A percentile compares a stretch with the other conserved stretches of the same genome.
Conservation (phyloP, 1,139 yeast species). For the Kodamaea fungicola region DNA sequence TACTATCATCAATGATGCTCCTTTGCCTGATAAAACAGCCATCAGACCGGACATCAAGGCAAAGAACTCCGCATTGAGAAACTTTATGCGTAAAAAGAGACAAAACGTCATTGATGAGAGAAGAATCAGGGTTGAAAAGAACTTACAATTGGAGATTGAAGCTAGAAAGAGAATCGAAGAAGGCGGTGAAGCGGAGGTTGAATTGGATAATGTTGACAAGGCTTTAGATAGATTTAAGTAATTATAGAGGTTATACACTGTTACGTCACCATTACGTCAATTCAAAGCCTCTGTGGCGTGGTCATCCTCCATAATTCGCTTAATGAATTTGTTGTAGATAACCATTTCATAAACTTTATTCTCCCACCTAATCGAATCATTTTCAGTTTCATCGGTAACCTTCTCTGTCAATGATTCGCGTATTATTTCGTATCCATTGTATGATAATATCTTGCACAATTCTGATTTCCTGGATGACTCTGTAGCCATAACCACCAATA, state of each 20-base stretch:
- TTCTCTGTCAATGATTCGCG: not conserved
- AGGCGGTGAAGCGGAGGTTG: slow-evolving; percentile 48
- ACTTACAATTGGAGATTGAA: slow-evolving; percentile 70
- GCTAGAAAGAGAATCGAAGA: slow-evolving; percentile 56
- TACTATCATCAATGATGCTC: slow-evolving; percentile 25
- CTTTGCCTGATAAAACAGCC: slow-evolving; percentile 34
- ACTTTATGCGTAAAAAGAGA: slow-evolving; percentile 78
- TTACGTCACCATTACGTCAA: not conserved
- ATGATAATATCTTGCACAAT: slow-evolving; percentile 2
- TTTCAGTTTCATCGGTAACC: not conserved
- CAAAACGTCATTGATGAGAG: slow-evolving; percentile 88
- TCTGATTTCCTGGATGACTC: slow-evolving; percentile 19
- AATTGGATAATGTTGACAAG: slow-evolving; percentile 49
- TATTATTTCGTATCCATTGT: slow-evolving; percentile 3
- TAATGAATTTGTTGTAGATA: slow-evolving; percentile 1
- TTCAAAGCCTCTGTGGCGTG: not conserved
- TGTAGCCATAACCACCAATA: slow-evolving; percentile 19
- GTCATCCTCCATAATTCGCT: not conserved
- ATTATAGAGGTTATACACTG: not conserved
- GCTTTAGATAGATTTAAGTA: slow-evolving; percentile 58
- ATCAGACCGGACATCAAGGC: slow-evolving; percentile 66
- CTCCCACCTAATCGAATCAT: slow-evolving; percentile 21
- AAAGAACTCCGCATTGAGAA: slow-evolving; percentile 80
- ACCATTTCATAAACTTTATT: slow-evolving; percentile 15
- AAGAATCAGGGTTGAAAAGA: slow-evolving; percentile 74